phyloP scores from a whole-genome alignment of 1,284 basidiomycete species.

The Meira miltonrushii region DNA sequence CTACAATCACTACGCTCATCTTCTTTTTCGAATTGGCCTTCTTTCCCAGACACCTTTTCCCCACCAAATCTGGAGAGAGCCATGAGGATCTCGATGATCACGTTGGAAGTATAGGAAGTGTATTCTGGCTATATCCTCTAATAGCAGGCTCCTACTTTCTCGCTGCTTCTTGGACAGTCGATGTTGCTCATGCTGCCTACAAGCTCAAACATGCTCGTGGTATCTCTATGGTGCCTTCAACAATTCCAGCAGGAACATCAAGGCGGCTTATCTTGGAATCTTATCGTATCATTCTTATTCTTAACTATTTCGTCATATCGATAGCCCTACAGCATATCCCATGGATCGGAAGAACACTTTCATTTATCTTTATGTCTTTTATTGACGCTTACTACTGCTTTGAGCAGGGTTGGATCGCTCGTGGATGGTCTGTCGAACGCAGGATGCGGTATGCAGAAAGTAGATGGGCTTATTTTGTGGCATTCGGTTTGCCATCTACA shows the following conservation, averaged over 20 bases:
- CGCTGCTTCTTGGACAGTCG: constrained; percentile 45
- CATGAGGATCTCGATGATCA: background rate
- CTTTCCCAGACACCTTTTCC: constrained; percentile 41
- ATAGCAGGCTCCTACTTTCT: constrained; percentile 46
- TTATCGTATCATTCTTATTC: constrained; percentile 38
- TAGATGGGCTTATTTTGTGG: constrained; percentile 49
- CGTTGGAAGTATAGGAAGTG: constrained; percentile 10
- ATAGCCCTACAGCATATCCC: constrained; percentile 35
- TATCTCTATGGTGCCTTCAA: background rate
- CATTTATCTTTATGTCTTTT: constrained; percentile 46
- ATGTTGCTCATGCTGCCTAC: constrained; percentile 46
- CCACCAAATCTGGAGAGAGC: constrained; percentile 6
- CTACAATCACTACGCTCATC: constrained; percentile 33
- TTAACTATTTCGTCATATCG: constrained; percentile 40
- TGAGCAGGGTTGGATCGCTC: constrained; percentile 46
- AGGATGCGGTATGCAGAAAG: constrained; percentile 49
- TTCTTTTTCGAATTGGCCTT: constrained; percentile 49
- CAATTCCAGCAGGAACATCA: constrained; percentile 19
- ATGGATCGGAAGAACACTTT: constrained; percentile 30
- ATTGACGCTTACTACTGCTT: constrained; percentile 52
- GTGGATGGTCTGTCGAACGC: constrained; percentile 37
- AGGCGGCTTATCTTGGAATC: constrained; percentile 34
- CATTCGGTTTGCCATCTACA: constrained; percentile 49
- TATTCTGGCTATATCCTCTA: constrained; percentile 49
- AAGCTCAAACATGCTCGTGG: constrained; percentile 18